Base-by-base conservation (phyloP, 768 basidiomycete species). In the Xerocomus potaroensis region DNA sequence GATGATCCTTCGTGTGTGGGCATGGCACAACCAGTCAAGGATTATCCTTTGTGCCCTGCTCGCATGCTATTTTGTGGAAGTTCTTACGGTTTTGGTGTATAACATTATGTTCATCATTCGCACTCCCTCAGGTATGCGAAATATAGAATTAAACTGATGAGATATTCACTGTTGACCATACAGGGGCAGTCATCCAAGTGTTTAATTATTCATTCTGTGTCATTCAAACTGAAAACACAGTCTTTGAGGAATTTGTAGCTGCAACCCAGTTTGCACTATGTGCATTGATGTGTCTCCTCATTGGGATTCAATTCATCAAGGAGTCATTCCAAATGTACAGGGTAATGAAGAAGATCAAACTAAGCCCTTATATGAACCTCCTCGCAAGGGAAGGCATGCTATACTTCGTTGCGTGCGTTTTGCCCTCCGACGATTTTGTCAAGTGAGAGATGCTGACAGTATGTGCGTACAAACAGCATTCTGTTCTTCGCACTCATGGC, bases 381-480 rank as follows among this genome's bases (percentile, higher is more conserved):
- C 21, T 38, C 22, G 24, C 4, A 22, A 38, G 36, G 22, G 36
- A 38, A 24, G 36, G 36, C 7, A 38, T 38, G 5, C 36, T 38
- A 9, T 38, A 38, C 15, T 38, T 22, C 8, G 14, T 38, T 38
- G 36, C 36, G 36, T 38, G 21, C 4, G 36, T 38, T 7, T 21
- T n/a, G n/a, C n/a, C n/a, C n/a, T n/a, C 22, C n/a, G n/a, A 19
- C 11, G 6, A 45, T 41, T 21, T 23, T 15, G 12, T 3, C 42
- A 10, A 57, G 48, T 37, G 14, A 35, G 21, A 41, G 45, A 12
- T 54, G 48, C 38, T 36, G 6, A 42, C 26, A 39, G n/a, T n/a
- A n/a, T n/a, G n/a, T n/a, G n/a, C n/a, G n/a, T n/a, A n/a, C n/a
- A n/a, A n/a, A n/a, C n/a, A n/a, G n/a, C n/a, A n/a, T n/a, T n/a